Evolutionary conservation across 495 filamentous ascomycete species (phyloP).

Genomic region (Aspergillus cristatus): DNA sequence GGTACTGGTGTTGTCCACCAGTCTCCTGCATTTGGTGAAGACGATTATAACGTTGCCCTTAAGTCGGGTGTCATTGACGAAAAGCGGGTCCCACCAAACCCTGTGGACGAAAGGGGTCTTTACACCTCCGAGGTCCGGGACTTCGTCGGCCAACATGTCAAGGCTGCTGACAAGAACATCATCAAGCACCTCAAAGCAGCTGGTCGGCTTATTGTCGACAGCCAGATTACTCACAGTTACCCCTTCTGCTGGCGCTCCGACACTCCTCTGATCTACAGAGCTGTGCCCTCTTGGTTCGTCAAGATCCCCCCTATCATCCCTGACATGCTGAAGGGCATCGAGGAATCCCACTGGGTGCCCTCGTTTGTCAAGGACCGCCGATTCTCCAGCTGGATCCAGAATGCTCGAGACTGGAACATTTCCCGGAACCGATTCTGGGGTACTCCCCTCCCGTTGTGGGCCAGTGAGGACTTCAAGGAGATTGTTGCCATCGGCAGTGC

Average conservation of each 20-base stretch:
- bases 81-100: slow-evolving; percentile 74
- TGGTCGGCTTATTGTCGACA: slow-evolving; percentile 76
- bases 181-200: slow-evolving; percentile 80
- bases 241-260: slow-evolving; percentile 95
- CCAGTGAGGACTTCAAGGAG: slow-evolving; percentile 79
- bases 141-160: slow-evolving; percentile 85
- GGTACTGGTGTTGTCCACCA: slow-evolving; percentile 97
- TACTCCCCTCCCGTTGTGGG: slow-evolving; percentile 89
- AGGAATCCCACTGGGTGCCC: slow-evolving; percentile 90
- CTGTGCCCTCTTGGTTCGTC: slow-evolving; percentile 94
- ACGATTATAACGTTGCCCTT: slow-evolving; percentile 84
- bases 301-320: slow-evolving; percentile 79
- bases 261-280: slow-evolving; percentile 88
- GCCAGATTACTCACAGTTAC: slow-evolving; percentile 88
- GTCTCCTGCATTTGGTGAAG: slow-evolving; percentile 89
- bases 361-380: slow-evolving; percentile 84
- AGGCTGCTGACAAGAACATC: slow-evolving; percentile 89
- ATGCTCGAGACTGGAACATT: slow-evolving; percentile 96
- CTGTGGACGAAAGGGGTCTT: slow-evolving; percentile 71
- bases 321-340: slow-evolving; percentile 81
- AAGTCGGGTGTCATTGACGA: slow-evolving; percentile 70
- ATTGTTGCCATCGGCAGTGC: slow-evolving; percentile 81
- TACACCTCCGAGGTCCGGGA: slow-evolving; percentile 77
- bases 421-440: slow-evolving; percentile 96
- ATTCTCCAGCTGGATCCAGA: slow-evolving; percentile 79